Percentiles rank a stretch among this genome's conserved stretches.
Evolutionary conservation across 257 asterid genomes (phyloP).

Genomic region (Nicotiana knightiana): DNA sequence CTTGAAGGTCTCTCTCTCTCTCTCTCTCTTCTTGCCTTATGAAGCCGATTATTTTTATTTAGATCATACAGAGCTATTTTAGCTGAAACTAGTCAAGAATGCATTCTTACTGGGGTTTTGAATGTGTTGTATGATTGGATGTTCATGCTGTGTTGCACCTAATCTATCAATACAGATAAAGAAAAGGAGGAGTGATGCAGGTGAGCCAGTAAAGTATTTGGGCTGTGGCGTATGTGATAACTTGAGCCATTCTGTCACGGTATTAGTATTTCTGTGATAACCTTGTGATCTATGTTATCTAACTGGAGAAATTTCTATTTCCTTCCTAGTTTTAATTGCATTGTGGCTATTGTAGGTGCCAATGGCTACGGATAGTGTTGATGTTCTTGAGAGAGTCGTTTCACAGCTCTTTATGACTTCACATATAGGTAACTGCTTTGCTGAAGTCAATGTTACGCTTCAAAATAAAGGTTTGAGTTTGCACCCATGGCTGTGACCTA

Average conservation of each 20-base stretch:
- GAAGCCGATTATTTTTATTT: not conserved
- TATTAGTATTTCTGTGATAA: constrained; percentile 23
- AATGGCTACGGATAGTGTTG: constrained; percentile 70
- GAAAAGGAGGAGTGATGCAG: constrained; percentile 76
- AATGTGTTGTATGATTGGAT: not conserved
- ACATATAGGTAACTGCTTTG: constrained; percentile 51
- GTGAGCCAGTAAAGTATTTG: constrained; percentile 90
- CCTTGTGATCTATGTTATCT: not conserved
- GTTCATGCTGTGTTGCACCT: not conserved
- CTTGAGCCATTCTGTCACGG: constrained; percentile 86
- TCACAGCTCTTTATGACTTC: constrained; percentile 73
- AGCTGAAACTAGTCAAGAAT: not conserved
- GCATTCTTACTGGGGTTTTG: too few species aligned
- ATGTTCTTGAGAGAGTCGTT: constrained; percentile 75
- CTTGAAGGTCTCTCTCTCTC: constrained; percentile 53
- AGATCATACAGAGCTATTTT: not conserved
- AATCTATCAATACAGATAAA: constrained; percentile 47
- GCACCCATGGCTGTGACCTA: not conserved
- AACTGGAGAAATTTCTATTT: not conserved
- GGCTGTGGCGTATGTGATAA: constrained; percentile 94
- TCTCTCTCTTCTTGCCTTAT: not conserved
- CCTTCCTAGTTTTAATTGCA: not conserved
- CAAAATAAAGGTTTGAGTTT: not conserved
- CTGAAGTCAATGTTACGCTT: not conserved
- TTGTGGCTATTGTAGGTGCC: constrained; percentile 56